Percentiles rank a stretch among this genome's conserved stretches.
Evolutionary conservation across 208 protist genomes (phyloP).

Genomic region (Giardia muris): DNA sequence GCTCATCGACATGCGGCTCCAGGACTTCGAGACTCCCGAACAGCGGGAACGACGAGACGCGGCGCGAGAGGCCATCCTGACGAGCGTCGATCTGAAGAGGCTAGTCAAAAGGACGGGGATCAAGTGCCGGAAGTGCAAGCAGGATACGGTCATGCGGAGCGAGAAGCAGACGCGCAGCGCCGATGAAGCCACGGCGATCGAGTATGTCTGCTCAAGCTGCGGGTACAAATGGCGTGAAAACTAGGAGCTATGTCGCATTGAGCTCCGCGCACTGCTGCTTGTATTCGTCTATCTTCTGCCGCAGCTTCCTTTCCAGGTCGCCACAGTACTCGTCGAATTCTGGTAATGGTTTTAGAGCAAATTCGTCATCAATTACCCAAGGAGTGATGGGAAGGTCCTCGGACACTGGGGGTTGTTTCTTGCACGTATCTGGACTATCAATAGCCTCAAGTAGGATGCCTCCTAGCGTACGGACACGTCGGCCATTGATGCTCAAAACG

Average conservation of each 20-base stretch:
- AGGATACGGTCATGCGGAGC: not conserved
- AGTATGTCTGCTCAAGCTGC: conserved; percentile 15
- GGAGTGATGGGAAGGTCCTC: not conserved
- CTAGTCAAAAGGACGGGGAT: not conserved
- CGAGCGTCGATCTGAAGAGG: not conserved
- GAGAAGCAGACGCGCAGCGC: conserved; percentile 15
- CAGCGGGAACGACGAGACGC: not conserved
- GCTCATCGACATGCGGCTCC: not conserved
- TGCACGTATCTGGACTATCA: not conserved
- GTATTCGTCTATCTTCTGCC: not conserved
- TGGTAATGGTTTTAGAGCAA: not conserved
- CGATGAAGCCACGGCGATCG: conserved; percentile 15
- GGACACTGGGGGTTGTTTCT: not conserved
- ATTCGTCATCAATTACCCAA: not conserved
- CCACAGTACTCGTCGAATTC: not conserved
- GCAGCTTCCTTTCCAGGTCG: not conserved
- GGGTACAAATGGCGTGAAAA: conserved; percentile 21
- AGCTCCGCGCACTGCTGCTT: not conserved
- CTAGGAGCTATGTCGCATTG: not conserved
- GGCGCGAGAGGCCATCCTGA: not conserved
- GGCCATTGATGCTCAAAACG: not conserved
- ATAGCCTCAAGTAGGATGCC: not conserved
- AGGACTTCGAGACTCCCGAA: not conserved
- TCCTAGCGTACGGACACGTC: not conserved
- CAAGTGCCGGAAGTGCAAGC: conserved; percentile 18